Evolutionary conservation across 139 green algal genomes (phyloP), one percentile per base, ranked within the genome.

Genomic region (Raphidocelis subcapitata): DNA sequence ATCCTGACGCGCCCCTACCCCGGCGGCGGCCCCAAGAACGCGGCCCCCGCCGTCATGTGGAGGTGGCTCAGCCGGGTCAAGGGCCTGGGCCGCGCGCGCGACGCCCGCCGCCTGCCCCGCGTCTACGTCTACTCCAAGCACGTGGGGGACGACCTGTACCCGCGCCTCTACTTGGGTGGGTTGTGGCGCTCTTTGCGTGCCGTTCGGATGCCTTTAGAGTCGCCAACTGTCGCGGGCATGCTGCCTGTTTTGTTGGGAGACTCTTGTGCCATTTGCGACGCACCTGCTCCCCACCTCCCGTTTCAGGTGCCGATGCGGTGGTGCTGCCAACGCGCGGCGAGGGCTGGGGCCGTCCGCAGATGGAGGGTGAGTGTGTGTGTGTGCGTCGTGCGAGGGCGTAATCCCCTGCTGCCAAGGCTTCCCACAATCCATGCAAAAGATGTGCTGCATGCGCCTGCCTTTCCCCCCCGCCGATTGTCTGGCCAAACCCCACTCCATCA

Each of bases 291-390:
- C n/a, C n/a, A n/a, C n/a, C n/a, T n/a, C n/a, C 8, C 41, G 8
- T 49, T 12, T 20, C 41, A 49, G 41, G 54, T 29, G 23, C 12
- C 24, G 83, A 95, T 61, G 77, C 67, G 12, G 89, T 94, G 51
- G 89, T 96, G 60, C 71, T 96, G 67, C 86, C 90, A 0, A 86
- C 85, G 0, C 74, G 90, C 5, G 86, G 86, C 0, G 86, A 91
- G 66, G 86, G 87, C 3, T 92, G 88, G 88, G 87, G 86, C 23
- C 29, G 87, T 36, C 91, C 91, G 0, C 62, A 84, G 0, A 74
- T 80, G 32, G 84, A 92, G n/a, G n/a, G n/a, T n/a, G n/a, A n/a
- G n/a, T n/a, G n/a, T n/a, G n/a, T n/a, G n/a, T n/a, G n/a, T n/a
- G n/a, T n/a, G n/a, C n/a, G n/a, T n/a, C n/a, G n/a, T n/a, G n/a